Conservation (phyloP, 2,329 filamentous ascomycete species). For the Talaromyces albobiverticillius region DNA sequence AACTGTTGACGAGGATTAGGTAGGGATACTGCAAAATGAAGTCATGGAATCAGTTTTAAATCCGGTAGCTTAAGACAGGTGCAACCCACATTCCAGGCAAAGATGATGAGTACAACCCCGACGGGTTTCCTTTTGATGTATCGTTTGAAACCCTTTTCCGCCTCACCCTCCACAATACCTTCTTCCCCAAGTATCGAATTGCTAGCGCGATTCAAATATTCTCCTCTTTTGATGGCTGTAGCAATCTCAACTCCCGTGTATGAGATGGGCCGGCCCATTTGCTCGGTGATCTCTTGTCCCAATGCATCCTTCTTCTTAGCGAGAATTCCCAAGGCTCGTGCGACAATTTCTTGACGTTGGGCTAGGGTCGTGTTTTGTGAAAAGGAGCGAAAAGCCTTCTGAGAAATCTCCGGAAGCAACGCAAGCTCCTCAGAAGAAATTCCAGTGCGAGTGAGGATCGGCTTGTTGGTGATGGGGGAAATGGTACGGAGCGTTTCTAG, state of each 20-base stretch:
- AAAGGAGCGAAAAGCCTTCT: conserved; percentile 73
- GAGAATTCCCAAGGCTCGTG: conserved; percentile 72
- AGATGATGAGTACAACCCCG: conserved; percentile 83
- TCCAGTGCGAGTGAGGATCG: conserved; percentile 75
- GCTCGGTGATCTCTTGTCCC: conserved; percentile 79
- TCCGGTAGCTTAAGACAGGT: background rate
- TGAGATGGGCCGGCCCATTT: conserved; percentile 92
- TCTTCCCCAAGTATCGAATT: conserved; percentile 70
- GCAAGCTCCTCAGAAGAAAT: conserved; percentile 68
- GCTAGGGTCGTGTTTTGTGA: conserved; percentile 72
- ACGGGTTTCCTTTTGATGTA: conserved; percentile 87
- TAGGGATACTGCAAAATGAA: conserved; percentile 73
- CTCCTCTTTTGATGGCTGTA: conserved; percentile 79
- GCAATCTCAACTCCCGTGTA: conserved; percentile 80
- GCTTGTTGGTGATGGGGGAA: conserved; percentile 84
- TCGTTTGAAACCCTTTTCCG: conserved; percentile 83
- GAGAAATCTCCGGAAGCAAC: conserved; percentile 67
- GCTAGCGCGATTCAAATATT: conserved; percentile 83
- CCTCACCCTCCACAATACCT: conserved; percentile 66
- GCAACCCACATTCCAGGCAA: conserved; percentile 86
- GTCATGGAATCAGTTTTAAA: conserved; percentile 7
- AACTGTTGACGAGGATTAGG: conserved; percentile 85
- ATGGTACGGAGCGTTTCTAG: conserved; percentile 69
- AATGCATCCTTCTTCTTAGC: conserved; percentile 72
- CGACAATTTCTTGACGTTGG: conserved; percentile 76